A percentile compares a stretch with the other conserved stretches of the same genome.
These are phyloP conservation scores for Solanum appendiculatum DNA, from an alignment of 257 asterid genomes.

Conservation along the genomic window DNA sequence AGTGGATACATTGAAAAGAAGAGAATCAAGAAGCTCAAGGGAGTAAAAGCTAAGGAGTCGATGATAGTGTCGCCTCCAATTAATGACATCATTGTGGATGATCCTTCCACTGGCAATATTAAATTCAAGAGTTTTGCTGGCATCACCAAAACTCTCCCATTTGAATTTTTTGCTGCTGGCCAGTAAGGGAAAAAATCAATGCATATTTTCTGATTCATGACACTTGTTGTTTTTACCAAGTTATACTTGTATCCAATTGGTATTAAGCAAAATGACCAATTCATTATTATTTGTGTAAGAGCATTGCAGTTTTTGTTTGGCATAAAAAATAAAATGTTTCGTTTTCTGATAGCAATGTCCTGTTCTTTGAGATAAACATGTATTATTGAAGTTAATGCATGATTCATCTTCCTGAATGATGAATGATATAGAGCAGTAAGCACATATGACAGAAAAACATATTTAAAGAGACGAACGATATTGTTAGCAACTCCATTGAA, in stretches of 20 bases:
- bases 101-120: slow-evolving; percentile 54
- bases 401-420: not conserved
- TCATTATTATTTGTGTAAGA: not conserved
- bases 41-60: slow-evolving; percentile 27
- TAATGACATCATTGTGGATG: slow-evolving; percentile 36
- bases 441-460: not conserved
- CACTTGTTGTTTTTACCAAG: not conserved
- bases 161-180: slow-evolving; percentile 63
- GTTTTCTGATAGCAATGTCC: not conserved
- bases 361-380: not conserved
- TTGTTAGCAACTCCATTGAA: not conserved
- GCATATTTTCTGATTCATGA: not conserved
- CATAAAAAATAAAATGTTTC: not conserved
- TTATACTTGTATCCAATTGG: not conserved
- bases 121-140: slow-evolving; percentile 77
- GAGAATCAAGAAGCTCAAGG: slow-evolving; percentile 66
- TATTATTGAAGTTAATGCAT: not conserved
- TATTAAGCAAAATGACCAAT: not conserved
- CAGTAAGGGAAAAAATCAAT: slow-evolving; percentile 14
- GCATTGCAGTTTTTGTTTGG: not conserved
- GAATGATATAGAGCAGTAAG: not conserved
- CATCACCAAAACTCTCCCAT: slow-evolving; percentile 59
- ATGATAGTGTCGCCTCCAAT: slow-evolving; percentile 18
- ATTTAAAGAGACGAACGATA: not conserved
- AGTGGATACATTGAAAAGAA: slow-evolving; percentile 44